phyloP scores from a whole-genome alignment of 768 basidiomycete genomes.

The Rhodotorula graminis region DNA sequence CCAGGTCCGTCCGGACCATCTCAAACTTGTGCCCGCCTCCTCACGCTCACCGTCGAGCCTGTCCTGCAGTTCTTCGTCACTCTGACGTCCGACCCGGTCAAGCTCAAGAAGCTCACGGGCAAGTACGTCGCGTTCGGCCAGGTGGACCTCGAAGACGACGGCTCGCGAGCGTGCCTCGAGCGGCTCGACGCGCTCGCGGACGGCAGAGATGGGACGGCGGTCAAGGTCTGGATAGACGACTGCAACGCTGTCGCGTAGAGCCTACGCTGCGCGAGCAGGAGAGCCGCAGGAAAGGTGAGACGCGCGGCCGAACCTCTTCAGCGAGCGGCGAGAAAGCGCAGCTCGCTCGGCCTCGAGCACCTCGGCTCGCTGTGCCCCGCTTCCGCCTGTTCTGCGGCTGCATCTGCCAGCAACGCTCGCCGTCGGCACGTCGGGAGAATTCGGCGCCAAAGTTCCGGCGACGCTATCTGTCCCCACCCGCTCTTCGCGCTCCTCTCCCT shows the following conservation, averaged over 20 bases:
- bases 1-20: slow-evolving; percentile 21
- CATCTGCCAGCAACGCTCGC: too few species aligned
- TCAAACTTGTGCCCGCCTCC: background rate
- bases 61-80: slow-evolving; percentile 55
- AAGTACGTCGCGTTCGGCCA: slow-evolving; percentile 54
- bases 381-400: too few species aligned
- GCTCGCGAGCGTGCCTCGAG: slow-evolving; percentile 46
- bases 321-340: too few species aligned
- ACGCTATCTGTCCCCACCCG: background rate
- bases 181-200: slow-evolving; percentile 48
- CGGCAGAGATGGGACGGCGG: slow-evolving; percentile 45
- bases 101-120: slow-evolving; percentile 53
- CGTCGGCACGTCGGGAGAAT: too few species aligned
- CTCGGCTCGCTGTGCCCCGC: too few species aligned
- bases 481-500: background rate
- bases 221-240: slow-evolving; percentile 52
- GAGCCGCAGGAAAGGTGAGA: too few species aligned
- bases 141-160: slow-evolving; percentile 43
- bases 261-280: too few species aligned
- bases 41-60: too few species aligned
- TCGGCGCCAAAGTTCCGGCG: background rate
- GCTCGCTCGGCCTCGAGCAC: too few species aligned
- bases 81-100: slow-evolving; percentile 50
- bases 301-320: too few species aligned
- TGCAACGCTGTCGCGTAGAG: slow-evolving; percentile 44